These are phyloP conservation scores for Myxozyma neotropica DNA, from an alignment of 805 yeast species.

Conservation along the genomic window DNA sequence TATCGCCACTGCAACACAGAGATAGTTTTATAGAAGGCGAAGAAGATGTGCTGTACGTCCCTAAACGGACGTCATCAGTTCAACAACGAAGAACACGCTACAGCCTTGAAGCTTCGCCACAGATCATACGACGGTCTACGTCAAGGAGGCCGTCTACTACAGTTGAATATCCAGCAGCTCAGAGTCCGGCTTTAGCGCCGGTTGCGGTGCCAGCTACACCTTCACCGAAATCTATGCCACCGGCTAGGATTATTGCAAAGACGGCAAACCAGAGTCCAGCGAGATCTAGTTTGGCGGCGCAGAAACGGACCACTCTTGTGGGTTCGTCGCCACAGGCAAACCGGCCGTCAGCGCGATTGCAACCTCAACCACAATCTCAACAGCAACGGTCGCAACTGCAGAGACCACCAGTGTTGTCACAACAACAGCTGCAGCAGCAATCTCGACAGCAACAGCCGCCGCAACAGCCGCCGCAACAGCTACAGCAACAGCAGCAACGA, in stretches of 20 bases:
- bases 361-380: neutral
- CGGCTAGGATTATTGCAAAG: too few relatives aligned
- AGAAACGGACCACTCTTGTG: neutral
- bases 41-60: slow-evolving; percentile 6
- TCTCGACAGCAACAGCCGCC: neutral
- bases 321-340: neutral
- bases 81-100: neutral
- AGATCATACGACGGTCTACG: neutral
- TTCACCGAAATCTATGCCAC: neutral
- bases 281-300: neutral
- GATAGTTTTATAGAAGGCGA: slow-evolving; percentile 7
- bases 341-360: neutral
- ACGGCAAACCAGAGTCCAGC: neutral
- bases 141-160: neutral
- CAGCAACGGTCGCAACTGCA: neutral
- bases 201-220: neutral
- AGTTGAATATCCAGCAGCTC: too few relatives aligned
- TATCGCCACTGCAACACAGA: neutral
- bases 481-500: neutral
- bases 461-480: neutral
- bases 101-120: neutral
- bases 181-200: neutral
- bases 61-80: slow-evolving; percentile 8
- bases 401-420: neutral
- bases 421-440: neutral